A percentile compares a stretch with the other conserved stretches of the same genome.
Conservation (phyloP, 495 filamentous ascomycete species). For the Xylaria acuta region DNA sequence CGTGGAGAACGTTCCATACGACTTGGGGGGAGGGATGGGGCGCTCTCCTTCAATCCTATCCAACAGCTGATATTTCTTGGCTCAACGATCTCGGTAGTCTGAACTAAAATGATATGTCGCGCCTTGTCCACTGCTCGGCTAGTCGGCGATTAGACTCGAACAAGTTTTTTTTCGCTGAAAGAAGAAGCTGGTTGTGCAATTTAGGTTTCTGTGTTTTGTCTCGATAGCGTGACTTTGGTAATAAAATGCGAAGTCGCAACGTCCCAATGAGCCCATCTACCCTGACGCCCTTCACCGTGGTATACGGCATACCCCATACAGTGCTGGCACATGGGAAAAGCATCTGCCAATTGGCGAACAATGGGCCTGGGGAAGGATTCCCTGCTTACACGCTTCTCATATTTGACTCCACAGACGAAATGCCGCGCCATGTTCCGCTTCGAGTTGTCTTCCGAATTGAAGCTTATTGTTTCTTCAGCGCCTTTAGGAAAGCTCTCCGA, state of each 20-base stretch:
- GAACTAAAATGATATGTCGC: slow-evolving; percentile 21
- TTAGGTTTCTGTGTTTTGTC: slow-evolving; percentile 8
- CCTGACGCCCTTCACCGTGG: neutral
- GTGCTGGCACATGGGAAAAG: slow-evolving; percentile 1
- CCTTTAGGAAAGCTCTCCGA: slow-evolving; percentile 4
- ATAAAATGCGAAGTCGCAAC: slow-evolving; percentile 26
- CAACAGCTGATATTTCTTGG: slow-evolving; percentile 25
- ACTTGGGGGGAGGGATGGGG: slow-evolving; percentile 24
- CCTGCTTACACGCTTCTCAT: slow-evolving; percentile 8
- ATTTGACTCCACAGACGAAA: slow-evolving; percentile 19
- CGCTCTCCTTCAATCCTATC: slow-evolving; percentile 23
- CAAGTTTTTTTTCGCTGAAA: slow-evolving; percentile 20
- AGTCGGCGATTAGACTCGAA: slow-evolving; percentile 25
- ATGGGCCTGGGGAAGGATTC: slow-evolving; percentile 26
- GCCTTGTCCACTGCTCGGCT: slow-evolving; percentile 21
- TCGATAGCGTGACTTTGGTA: slow-evolving; percentile 26
- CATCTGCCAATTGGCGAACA: slow-evolving; percentile 23
- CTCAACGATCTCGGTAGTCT: slow-evolving; percentile 30
- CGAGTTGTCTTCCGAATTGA: slow-evolving; percentile 3
- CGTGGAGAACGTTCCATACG: slow-evolving; percentile 28
- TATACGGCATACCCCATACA: slow-evolving; percentile 3
- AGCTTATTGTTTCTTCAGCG: slow-evolving; percentile 4
- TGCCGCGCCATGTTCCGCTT: slow-evolving; percentile 17
- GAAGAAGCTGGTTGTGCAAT: slow-evolving; percentile 26
- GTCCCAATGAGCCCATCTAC: slow-evolving; percentile 10